These are phyloP conservation scores for Grigorovia yakushimaensis DNA, from an alignment of 805 yeast species.

Conservation along the genomic window DNA sequence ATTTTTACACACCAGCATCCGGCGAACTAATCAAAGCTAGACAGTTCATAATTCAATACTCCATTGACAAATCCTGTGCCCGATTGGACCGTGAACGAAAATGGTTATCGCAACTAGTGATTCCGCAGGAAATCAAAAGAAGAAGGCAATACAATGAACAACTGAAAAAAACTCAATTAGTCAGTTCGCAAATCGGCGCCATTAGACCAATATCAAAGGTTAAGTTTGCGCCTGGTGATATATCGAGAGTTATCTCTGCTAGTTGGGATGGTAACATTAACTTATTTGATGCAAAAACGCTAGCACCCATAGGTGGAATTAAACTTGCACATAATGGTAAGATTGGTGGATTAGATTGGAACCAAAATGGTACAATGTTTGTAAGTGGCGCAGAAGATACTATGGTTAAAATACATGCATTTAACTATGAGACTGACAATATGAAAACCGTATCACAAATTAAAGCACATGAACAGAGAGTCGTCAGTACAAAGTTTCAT, in stretches of 20 bases:
- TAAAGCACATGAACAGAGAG: constrained; percentile 45
- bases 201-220: constrained; percentile 60
- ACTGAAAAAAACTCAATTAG: constrained; percentile 33
- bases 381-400: constrained; percentile 43
- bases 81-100: constrained; percentile 33
- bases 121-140: constrained; percentile 34
- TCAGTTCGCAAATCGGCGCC: constrained; percentile 64
- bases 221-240: constrained; percentile 30
- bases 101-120: constrained; percentile 26
- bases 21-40: constrained; percentile 45
- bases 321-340: constrained; percentile 43
- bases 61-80: constrained; percentile 37
- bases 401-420: constrained; percentile 29
- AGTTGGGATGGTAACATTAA: constrained; percentile 77
- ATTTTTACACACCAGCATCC: constrained; percentile 76
- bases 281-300: constrained; percentile 34
- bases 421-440: constrained; percentile 7
- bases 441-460: constrained; percentile 18
- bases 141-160: constrained; percentile 36
- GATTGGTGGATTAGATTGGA: constrained; percentile 65
- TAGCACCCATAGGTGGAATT: constrained; percentile 22
- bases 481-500: constrained; percentile 54
- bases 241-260: constrained; percentile 42
- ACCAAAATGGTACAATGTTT: constrained; percentile 22
- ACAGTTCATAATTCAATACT: constrained; percentile 38